A percentile compares a stretch with the other conserved stretches of the same genome.
Evolutionary conservation across 2,329 filamentous ascomycete species (phyloP).

Genomic region (Fusarium coicis): DNA sequence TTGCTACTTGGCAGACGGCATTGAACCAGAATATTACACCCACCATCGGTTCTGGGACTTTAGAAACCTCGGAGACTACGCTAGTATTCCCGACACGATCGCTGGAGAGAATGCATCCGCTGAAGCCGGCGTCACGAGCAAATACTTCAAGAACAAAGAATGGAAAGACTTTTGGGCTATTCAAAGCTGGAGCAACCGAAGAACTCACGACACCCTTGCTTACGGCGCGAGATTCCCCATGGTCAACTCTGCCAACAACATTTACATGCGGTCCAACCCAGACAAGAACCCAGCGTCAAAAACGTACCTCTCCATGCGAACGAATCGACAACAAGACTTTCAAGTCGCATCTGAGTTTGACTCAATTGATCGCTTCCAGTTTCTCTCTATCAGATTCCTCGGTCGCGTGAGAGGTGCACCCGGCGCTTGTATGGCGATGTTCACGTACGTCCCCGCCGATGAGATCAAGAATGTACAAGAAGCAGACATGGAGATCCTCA

Average conservation of each 20-base stretch:
- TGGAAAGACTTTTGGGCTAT: background rate
- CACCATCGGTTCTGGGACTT: background rate
- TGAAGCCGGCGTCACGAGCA: background rate
- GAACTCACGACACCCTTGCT: background rate
- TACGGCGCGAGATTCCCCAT: background rate
- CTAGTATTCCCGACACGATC: background rate
- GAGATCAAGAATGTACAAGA: background rate
- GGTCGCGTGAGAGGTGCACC: background rate
- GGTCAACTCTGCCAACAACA: background rate
- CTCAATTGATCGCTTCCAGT: background rate
- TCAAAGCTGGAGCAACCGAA: background rate
- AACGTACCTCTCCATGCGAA: background rate
- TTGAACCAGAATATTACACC: background rate
- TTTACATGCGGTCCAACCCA: background rate
- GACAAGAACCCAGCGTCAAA: background rate
- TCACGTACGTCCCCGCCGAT: background rate
- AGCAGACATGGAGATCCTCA: background rate
- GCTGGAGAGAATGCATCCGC: background rate
- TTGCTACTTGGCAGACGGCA: background rate
- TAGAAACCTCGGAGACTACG: background rate
- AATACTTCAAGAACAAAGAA: background rate
- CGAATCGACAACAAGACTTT: background rate
- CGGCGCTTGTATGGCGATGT: background rate
- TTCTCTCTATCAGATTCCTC: background rate
- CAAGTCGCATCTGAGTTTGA: background rate